Evolutionary conservation across 352 stramenopile genomes (phyloP).

Genomic region (Pythium dissotocum): DNA sequence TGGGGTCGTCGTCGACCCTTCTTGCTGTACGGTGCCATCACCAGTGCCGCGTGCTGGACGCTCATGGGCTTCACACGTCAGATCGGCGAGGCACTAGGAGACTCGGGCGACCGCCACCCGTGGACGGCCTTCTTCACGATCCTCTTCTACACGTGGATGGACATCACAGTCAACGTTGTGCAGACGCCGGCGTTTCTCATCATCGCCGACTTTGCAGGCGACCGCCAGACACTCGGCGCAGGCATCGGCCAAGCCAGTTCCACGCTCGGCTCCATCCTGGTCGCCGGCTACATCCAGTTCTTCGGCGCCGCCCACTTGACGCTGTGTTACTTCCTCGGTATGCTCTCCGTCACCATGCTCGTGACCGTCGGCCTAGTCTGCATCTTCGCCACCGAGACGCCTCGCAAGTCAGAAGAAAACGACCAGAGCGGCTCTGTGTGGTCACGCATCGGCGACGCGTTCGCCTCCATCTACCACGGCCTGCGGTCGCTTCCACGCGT

Average conservation of each 20-base stretch:
- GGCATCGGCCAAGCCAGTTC: constrained; percentile 67
- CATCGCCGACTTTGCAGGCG: constrained; percentile 73
- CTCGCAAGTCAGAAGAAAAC: constrained; percentile 28
- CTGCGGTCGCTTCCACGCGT: constrained; percentile 38
- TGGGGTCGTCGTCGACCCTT: constrained; percentile 71
- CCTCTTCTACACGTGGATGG: constrained; percentile 84
- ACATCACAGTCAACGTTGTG: constrained; percentile 79
- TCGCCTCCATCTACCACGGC: constrained; percentile 41
- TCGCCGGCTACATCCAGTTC: constrained; percentile 71
- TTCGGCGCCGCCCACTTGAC: constrained; percentile 70
- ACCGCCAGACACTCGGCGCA: constrained; percentile 62
- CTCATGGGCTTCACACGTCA: constrained; percentile 70
- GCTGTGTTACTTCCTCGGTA: constrained; percentile 65
- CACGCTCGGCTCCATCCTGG: constrained; percentile 59
- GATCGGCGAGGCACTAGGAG: constrained; percentile 63
- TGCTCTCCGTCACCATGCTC: constrained; percentile 71
- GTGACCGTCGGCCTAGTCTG: constrained; percentile 54
- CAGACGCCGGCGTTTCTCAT: constrained; percentile 71
- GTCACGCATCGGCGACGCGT: constrained; percentile 22
- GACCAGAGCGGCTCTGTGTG: constrained; percentile 14
- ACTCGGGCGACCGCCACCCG: constrained; percentile 43
- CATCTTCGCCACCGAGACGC: constrained; percentile 51
- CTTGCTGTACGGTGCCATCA: constrained; percentile 59
- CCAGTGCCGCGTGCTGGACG: constrained; percentile 64
- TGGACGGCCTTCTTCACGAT: constrained; percentile 64